Evolutionary conservation across 441 rosid genomes (phyloP).

Genomic region (Erodium moschatum): DNA sequence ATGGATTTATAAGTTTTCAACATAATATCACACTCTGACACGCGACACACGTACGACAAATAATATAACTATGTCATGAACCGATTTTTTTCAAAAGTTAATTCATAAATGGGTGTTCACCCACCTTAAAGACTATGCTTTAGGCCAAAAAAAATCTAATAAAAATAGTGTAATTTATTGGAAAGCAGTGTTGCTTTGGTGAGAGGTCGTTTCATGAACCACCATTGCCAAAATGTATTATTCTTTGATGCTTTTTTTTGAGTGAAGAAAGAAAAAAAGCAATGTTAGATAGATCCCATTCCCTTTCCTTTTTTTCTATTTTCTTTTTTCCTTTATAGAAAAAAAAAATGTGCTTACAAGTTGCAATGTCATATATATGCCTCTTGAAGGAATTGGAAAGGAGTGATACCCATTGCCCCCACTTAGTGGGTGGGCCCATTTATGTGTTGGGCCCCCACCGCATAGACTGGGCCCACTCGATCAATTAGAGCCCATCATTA

Average conservation of each 20-base stretch:
- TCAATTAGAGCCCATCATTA: not conserved
- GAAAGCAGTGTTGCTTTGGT: conserved; percentile 23
- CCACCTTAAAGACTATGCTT: too few species aligned
- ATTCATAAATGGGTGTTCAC: too few species aligned
- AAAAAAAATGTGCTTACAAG: too few species aligned
- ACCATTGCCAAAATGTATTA: conserved; percentile 23
- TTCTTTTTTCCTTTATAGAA: too few species aligned
- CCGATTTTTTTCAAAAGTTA: too few species aligned
- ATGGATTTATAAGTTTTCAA: too few species aligned
- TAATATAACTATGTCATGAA: too few species aligned
- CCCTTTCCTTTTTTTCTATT: conserved; percentile 12
- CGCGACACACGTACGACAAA: too few species aligned
- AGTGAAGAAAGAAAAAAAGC: conserved; percentile 16
- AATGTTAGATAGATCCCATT: not conserved
- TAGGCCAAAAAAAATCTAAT: too few species aligned
- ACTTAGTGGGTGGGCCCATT: conserved; percentile 21
- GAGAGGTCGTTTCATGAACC: conserved; percentile 37
- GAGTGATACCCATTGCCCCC: conserved; percentile 32
- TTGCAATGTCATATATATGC: too few species aligned
- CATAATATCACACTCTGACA: too few species aligned
- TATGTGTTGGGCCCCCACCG: too few species aligned
- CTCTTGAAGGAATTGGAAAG: conserved; percentile 5
- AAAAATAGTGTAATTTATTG: not conserved
- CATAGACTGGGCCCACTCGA: conserved; percentile 3
- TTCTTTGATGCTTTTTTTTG: conserved; percentile 22